phyloP scores from a whole-genome alignment of 2,329 filamentous ascomycete genomes.

The Cryphonectria nitschkei region DNA sequence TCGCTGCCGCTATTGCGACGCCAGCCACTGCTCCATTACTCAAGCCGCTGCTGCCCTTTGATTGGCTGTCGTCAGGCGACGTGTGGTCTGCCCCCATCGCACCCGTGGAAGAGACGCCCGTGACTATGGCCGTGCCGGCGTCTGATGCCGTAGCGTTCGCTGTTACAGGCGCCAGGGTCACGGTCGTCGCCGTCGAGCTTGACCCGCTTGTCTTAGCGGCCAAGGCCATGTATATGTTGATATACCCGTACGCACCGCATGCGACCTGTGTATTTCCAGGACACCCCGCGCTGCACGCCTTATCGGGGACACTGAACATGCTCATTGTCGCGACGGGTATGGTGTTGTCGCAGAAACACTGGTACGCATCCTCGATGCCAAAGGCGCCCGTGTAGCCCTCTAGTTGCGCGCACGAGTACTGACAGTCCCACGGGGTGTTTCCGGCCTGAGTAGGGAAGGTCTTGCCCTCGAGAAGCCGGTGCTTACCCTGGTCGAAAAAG shows the following conservation, averaged over 20 bases:
- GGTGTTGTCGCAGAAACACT: not conserved
- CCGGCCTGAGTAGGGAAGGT: not conserved
- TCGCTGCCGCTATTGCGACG: not conserved
- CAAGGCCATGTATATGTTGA: not conserved
- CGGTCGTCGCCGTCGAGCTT: not conserved
- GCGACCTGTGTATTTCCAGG: not conserved
- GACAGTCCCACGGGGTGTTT: not conserved
- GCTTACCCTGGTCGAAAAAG: not conserved
- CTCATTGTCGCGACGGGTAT: not conserved
- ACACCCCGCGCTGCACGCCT: not conserved
- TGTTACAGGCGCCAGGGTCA: not conserved
- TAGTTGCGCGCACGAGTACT: not conserved
- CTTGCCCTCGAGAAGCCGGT: not conserved
- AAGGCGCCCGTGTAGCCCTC: not conserved
- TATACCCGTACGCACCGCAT: constrained; percentile 1
- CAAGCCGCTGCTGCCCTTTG: not conserved
- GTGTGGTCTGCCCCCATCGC: not conserved
- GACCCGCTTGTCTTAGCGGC: not conserved
- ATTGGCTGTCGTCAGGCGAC: too few relatives aligned
- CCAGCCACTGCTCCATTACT: not conserved
- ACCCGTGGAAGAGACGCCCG: not conserved
- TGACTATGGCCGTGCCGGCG: not conserved
- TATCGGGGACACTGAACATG: not conserved
- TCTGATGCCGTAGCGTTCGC: not conserved
- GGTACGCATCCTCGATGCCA: not conserved